Base-by-base conservation (phyloP, 306 rosid species). In the Cicer chorassanicum region DNA sequence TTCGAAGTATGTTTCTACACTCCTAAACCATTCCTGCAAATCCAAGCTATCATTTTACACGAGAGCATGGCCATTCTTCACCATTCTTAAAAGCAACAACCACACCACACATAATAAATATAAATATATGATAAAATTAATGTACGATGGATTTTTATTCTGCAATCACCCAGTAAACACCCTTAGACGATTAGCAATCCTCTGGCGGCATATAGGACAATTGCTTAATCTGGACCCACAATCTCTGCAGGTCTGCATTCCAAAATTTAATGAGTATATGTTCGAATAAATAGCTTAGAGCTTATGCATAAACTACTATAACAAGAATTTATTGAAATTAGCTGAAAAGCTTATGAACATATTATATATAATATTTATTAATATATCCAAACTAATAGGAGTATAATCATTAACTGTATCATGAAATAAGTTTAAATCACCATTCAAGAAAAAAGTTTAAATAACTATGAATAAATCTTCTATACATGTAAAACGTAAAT, bases 131-230 rank as follows among this genome's bases (percentile, higher is more conserved):
- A 72, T 40, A 66, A 18, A 59, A 42, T 8, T 34, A 29, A 34
- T 41, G 64, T 57, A 10, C 68, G 0, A 59, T 29, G 43, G 14
- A 41, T 43, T 77, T 77, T 36, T 55, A 49, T 57, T 44, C 16
- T 54, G 48, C 62, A 12, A 69, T 85, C 82, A 92, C 24, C 93
- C 91, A 0, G 91, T 44, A 63, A 73, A 90, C 62, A 92, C 86
- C 87, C 89, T 85, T 60, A 92, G 87, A 64, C 92, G 98, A 68
- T 5, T 82, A 18, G 68, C 84, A 85, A 92, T 92, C 49, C 90
- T 88, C 79, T 82, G 79, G 21, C 96, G 89, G 80, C 98, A 93
- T 62, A 93, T 90, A 8, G 87, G 96, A 71, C 96, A 93, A 59
- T 62, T 50, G 55, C 83, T 82, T 83, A 93, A 46, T 78, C 76